Evolutionary conservation across 106 monocot genomes (phyloP).

Genomic region (Allium sativum): DNA sequence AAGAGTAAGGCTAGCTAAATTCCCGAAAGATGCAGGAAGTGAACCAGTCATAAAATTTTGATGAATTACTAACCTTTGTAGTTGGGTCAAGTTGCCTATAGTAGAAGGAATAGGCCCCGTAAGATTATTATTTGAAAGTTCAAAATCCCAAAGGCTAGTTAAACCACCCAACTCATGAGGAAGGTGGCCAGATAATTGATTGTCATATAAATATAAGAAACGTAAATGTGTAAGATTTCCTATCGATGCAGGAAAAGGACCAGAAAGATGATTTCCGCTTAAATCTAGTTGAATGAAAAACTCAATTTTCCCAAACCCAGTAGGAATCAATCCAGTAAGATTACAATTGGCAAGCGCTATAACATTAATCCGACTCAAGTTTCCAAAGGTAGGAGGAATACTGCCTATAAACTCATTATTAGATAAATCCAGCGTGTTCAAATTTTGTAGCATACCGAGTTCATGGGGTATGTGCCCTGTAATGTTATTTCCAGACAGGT

Average conservation of each 20-base stretch:
- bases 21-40: slow-evolving; percentile 7
- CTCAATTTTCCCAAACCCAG: background rate
- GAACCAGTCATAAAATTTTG: slow-evolving; percentile 7
- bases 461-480: slow-evolving; percentile 6
- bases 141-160: background rate
- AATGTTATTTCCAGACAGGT: slow-evolving; percentile 1
- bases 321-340: slow-evolving; percentile 6
- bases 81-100: slow-evolving; percentile 4
- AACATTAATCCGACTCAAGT: background rate
- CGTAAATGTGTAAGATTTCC: slow-evolving; percentile 1
- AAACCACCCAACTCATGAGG: background rate
- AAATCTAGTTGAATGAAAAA: background rate
- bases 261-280: background rate
- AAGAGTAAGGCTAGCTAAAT: background rate
- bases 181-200: slow-evolving; percentile 3
- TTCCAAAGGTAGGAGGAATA: background rate
- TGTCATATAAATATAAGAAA: background rate
- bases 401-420: background rate
- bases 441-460: background rate
- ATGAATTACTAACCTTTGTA: background rate
- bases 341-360: background rate
- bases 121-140: background rate
- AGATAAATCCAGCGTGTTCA: background rate
- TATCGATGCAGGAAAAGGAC: background rate
- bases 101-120: slow-evolving; percentile 3